phyloP scores from a whole-genome alignment of 495 filamentous ascomycete genomes.

The Terfezia claveryi region DNA sequence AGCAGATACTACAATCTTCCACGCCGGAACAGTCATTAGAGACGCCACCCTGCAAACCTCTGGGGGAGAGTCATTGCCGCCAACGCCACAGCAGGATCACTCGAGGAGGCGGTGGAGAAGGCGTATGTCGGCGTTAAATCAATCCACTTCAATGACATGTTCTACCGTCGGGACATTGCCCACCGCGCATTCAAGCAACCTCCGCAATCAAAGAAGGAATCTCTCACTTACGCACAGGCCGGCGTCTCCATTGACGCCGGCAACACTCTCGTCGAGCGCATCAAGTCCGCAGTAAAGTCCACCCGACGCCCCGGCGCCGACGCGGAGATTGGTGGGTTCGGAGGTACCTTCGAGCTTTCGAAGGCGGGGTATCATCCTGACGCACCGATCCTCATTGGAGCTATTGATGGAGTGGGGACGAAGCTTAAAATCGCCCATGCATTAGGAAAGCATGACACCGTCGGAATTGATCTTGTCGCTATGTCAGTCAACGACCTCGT shows the following conservation, averaged over 20 bases:
- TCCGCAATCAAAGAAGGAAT: not conserved
- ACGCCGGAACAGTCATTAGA: conserved; percentile 60
- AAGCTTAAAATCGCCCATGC: conserved; percentile 87
- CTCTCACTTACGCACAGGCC: conserved; percentile 77
- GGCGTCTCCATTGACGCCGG: conserved; percentile 85
- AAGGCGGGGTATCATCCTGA: conserved; percentile 45
- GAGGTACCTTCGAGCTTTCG: conserved; percentile 64
- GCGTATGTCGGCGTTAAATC: conserved; percentile 59
- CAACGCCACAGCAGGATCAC: conserved; percentile 48
- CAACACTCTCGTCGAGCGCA: conserved; percentile 70
- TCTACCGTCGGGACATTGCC: conserved; percentile 82
- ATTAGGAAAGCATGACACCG: conserved; percentile 70
- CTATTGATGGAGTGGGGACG: conserved; percentile 89
- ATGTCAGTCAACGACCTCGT: conserved; percentile 98
- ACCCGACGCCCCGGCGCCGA: conserved; percentile 68
- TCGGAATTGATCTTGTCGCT: conserved; percentile 87
- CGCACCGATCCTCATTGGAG: conserved; percentile 61
- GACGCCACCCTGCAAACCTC: conserved; percentile 45
- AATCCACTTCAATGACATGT: conserved; percentile 76
- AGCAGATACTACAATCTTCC: conserved; percentile 53
- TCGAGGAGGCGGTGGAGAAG: conserved; percentile 60
- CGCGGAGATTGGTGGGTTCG: conserved; percentile 85
- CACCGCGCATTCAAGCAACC: conserved; percentile 27
- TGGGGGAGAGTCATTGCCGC: conserved; percentile 79
- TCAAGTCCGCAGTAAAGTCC: conserved; percentile 60